Evolutionary conservation across 805 yeast species (phyloP).

Genomic region (Jamesozyma hellenica): DNA sequence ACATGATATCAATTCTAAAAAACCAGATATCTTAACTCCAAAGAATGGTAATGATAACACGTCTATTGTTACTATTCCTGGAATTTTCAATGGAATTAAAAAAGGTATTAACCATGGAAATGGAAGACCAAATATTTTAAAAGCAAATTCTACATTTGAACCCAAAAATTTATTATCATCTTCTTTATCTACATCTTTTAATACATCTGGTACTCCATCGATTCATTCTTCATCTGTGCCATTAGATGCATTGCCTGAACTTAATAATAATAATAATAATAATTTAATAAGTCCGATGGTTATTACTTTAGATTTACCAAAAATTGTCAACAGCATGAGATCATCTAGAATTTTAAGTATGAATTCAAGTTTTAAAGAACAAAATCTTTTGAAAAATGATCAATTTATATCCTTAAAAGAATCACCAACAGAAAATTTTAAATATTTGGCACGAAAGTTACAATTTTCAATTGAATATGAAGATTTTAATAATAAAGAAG

Average conservation of each 20-base stretch:
- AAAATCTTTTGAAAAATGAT: slow-evolving; percentile 3
- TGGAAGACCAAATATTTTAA: slow-evolving; percentile 11
- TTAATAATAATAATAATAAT: neutral
- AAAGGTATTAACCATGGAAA: slow-evolving; percentile 14
- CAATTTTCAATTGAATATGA: slow-evolving; percentile 20
- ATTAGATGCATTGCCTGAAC: slow-evolving; percentile 5
- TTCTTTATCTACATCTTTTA: slow-evolving; percentile 3
- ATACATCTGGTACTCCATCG: slow-evolving; percentile 7
- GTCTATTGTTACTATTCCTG: neutral
- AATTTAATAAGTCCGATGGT: slow-evolving; percentile 11
- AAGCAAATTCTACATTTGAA: slow-evolving; percentile 10
- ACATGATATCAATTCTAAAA: neutral
- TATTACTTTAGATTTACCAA: slow-evolving; percentile 24
- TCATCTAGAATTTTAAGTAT: slow-evolving; percentile 10
- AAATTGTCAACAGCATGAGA: slow-evolving; percentile 23
- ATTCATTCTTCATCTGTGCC: slow-evolving; percentile 9
- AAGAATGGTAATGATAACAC: neutral
- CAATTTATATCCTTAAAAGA: slow-evolving; percentile 12
- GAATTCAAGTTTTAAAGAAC: neutral
- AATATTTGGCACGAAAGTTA: slow-evolving; percentile 26
- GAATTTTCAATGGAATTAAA: slow-evolving; percentile 3
- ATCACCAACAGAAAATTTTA: slow-evolving; percentile 26
- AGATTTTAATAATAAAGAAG: slow-evolving; percentile 3
- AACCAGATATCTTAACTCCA: neutral
- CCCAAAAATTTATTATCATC: slow-evolving; percentile 10